These are phyloP conservation scores for Plasmodium chabaudi DNA, from an alignment of 169 alveolate genomes.

Conservation along the genomic window DNA sequence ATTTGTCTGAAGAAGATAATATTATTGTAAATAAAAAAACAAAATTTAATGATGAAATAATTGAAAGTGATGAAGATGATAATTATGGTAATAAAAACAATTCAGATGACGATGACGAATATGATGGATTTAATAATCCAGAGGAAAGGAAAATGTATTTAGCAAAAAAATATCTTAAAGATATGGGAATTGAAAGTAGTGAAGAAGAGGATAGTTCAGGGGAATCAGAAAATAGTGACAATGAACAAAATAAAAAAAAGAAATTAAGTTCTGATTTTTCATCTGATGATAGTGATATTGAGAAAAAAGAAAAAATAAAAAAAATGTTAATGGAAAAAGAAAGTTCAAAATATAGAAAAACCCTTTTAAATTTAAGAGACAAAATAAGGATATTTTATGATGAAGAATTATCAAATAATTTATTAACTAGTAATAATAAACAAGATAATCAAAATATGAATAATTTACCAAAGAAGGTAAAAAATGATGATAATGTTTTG, in stretches of 20 bases:
- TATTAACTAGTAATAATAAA: slow-evolving; percentile 7
- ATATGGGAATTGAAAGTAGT: slow-evolving; percentile 56
- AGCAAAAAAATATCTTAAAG: slow-evolving; percentile 67
- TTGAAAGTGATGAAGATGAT: slow-evolving; percentile 8
- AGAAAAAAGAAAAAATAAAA: slow-evolving; percentile 37
- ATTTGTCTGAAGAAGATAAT: slow-evolving; percentile 22
- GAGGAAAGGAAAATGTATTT: slow-evolving; percentile 71
- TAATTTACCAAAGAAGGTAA: neutral
- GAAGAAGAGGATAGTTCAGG: slow-evolving; percentile 14
- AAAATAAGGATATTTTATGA: slow-evolving; percentile 46
- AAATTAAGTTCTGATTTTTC: slow-evolving; percentile 5
- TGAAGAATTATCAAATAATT: slow-evolving; percentile 35
- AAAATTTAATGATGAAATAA: slow-evolving; percentile 13
- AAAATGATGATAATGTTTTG: slow-evolving; percentile 20
- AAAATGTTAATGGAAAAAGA: slow-evolving; percentile 54
- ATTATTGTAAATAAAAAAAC: slow-evolving; percentile 8
- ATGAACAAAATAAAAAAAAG: slow-evolving; percentile 8
- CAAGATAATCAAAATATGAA: slow-evolving; percentile 5
- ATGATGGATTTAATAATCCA: slow-evolving; percentile 44
- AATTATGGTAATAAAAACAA: slow-evolving; percentile 13
- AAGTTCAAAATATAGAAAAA: slow-evolving; percentile 13
- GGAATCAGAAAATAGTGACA: slow-evolving; percentile 17
- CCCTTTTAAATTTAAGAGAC: slow-evolving; percentile 56
- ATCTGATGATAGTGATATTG: slow-evolving; percentile 26
- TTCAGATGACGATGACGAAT: slow-evolving; percentile 23